These are phyloP conservation scores for Cephaloascus fragrans DNA, from an alignment of 805 yeast species.

Conservation along the genomic window DNA sequence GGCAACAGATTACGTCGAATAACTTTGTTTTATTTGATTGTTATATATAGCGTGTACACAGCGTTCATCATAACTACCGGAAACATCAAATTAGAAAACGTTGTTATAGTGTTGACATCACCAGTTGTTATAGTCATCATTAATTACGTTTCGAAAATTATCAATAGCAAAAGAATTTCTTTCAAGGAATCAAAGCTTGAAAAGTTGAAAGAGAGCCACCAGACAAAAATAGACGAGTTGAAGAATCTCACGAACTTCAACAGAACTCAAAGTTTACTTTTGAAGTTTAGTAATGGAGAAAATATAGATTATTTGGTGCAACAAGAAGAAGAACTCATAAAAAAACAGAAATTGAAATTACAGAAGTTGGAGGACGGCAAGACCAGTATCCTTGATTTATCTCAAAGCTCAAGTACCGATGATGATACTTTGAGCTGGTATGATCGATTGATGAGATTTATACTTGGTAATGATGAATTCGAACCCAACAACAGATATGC, in stretches of 20 bases:
- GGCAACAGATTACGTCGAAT: constrained; percentile 2
- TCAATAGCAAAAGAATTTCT: constrained; percentile 8
- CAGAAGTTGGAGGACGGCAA: not conserved
- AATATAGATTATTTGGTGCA: constrained; percentile 18
- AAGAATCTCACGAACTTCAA: constrained; percentile 68
- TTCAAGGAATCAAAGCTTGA: constrained; percentile 14
- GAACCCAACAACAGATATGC: constrained; percentile 57
- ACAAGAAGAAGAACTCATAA: constrained; percentile 25
- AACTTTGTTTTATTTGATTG: constrained; percentile 5
- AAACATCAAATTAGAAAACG: not conserved
- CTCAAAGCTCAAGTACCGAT: constrained; percentile 16
- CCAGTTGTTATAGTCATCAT: not conserved
- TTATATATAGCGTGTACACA: constrained; percentile 1
- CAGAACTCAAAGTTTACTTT: constrained; percentile 63
- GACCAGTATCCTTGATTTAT: not conserved
- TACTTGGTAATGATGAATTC: constrained; percentile 51
- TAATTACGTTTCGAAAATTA: constrained; percentile 8
- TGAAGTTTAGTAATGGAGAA: constrained; percentile 46
- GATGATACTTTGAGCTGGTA: constrained; percentile 11
- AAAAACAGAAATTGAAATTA: constrained; percentile 18
- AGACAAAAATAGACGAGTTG: constrained; percentile 51
- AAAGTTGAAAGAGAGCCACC: constrained; percentile 33
- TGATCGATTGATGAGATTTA: constrained; percentile 5
- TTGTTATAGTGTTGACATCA: not conserved
- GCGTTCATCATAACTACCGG: not conserved